Evolutionary conservation across 345 rosid genomes (phyloP).

Genomic region (Excoecaria agallocha): DNA sequence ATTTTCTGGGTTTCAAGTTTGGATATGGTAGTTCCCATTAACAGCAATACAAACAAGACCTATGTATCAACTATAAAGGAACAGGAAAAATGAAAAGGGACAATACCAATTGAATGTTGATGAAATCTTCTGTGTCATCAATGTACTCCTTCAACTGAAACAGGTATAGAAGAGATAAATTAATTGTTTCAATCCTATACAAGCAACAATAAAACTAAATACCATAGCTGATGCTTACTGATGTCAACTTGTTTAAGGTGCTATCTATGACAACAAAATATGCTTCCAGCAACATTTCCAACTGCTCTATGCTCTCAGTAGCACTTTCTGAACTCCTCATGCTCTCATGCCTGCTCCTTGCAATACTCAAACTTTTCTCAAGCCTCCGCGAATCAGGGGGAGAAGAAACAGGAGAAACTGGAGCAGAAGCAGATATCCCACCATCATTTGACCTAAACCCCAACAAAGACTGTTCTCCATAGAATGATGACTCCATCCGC

Average conservation of each 20-base stretch:
- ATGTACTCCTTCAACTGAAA: constrained; percentile 95
- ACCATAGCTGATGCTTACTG: constrained; percentile 43
- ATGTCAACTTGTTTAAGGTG: constrained; percentile 89
- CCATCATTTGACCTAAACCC: constrained; percentile 80
- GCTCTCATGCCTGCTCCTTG: constrained; percentile 93
- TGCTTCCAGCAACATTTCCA: constrained; percentile 99
- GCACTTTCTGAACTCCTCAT: constrained; percentile 73
- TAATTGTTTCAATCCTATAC: not conserved
- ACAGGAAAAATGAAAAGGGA: not conserved
- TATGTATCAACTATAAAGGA: not conserved
- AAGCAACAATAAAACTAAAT: constrained; percentile 2
- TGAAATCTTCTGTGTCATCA: constrained; percentile 95
- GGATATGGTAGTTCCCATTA: not conserved
- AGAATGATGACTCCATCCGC: constrained; percentile 73
- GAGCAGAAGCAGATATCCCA: constrained; percentile 68
- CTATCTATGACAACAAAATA: constrained; percentile 97
- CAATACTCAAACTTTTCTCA: constrained; percentile 81
- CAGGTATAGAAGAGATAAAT: constrained; percentile 14
- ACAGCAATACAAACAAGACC: not conserved
- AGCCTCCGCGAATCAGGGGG: constrained; percentile 77
- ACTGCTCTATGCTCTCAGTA: constrained; percentile 80
- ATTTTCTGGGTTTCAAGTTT: not conserved
- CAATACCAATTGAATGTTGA: constrained; percentile 76
- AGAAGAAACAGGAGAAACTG: constrained; percentile 92
- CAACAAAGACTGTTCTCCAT: constrained; percentile 70